A percentile compares a stretch with the other conserved stretches of the same genome.
Evolutionary conservation across 805 yeast genomes (phyloP).

Genomic region (Pichia nakasei): DNA sequence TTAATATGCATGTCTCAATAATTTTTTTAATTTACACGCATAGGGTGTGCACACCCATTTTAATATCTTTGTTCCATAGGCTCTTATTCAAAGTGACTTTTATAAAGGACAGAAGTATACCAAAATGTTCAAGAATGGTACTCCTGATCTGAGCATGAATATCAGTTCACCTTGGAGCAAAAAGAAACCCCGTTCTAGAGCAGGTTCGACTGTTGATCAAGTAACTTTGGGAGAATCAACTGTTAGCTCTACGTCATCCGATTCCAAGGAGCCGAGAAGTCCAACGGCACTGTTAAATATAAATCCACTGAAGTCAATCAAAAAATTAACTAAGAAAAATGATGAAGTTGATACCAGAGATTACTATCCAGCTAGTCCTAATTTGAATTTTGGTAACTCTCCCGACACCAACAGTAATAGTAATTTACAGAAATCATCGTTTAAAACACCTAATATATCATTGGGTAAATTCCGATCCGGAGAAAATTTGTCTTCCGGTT

Average conservation of each 20-base stretch:
- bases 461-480: constrained; percentile 12
- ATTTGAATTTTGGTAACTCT: constrained; percentile 9
- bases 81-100: too few species aligned
- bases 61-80: too few species aligned
- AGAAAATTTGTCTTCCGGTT: constrained; percentile 24
- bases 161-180: constrained; percentile 6
- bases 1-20: too few species aligned
- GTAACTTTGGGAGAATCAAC: background rate
- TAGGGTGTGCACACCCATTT: too few species aligned
- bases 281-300: background rate
- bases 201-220: background rate
- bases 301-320: constrained; percentile 11
- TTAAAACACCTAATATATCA: constrained; percentile 6
- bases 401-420: constrained; percentile 1
- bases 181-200: background rate
- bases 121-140: constrained; percentile 6
- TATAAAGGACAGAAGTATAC: too few species aligned
- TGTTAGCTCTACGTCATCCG: background rate
- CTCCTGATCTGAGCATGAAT: constrained; percentile 6
- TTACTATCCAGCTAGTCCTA: constrained; percentile 14
- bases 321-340: constrained; percentile 5
- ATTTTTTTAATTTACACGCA: too few species aligned
- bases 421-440: background rate
- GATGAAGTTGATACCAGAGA: constrained; percentile 12
- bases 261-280: background rate